Conservation (phyloP, 2,329 filamentous ascomycete genomes). For the Xylariaceae sp. region DNA sequence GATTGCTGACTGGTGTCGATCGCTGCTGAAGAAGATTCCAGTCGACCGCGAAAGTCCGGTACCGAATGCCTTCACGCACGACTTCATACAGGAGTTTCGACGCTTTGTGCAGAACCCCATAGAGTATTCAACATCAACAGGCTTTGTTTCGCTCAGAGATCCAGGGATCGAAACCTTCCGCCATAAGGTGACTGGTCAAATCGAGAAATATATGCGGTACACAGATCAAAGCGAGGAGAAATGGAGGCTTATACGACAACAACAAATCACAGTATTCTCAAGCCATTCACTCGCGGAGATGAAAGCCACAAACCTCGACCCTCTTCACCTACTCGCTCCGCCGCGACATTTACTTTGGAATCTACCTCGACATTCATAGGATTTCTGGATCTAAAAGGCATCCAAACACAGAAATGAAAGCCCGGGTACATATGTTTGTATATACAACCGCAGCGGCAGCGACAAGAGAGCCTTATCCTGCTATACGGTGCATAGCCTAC, state of each 20-base stretch:
- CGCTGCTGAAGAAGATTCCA: slow-evolving; percentile 17
- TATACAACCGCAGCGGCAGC: too few relatives aligned
- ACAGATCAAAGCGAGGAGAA: slow-evolving; percentile 1
- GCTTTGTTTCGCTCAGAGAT: slow-evolving; percentile 37
- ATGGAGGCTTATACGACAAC: background rate
- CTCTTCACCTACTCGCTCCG: slow-evolving; percentile 13
- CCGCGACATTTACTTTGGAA: background rate
- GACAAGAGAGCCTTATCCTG: too few relatives aligned
- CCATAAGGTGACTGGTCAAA: slow-evolving; percentile 2
- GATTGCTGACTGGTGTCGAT: slow-evolving; percentile 27
- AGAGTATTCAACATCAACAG: slow-evolving; percentile 35
- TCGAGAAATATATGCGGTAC: slow-evolving; percentile 7
- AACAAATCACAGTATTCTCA: slow-evolving; percentile 7
- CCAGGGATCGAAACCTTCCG: slow-evolving; percentile 14
- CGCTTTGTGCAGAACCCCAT: slow-evolving; percentile 40
- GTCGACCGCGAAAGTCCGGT: slow-evolving; percentile 7
- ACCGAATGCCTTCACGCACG: slow-evolving; percentile 34
- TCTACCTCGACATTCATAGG: background rate
- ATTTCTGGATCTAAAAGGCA: slow-evolving; percentile 4
- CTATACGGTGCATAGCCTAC: too few relatives aligned
- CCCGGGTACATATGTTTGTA: too few relatives aligned
- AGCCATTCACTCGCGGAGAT: slow-evolving; percentile 18
- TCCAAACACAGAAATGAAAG: too few relatives aligned
- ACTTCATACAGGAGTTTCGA: slow-evolving; percentile 44
- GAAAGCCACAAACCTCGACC: slow-evolving; percentile 9